phyloP scores from a whole-genome alignment of 176 grass and related monocot genomes.

The Lolium perenne region DNA sequence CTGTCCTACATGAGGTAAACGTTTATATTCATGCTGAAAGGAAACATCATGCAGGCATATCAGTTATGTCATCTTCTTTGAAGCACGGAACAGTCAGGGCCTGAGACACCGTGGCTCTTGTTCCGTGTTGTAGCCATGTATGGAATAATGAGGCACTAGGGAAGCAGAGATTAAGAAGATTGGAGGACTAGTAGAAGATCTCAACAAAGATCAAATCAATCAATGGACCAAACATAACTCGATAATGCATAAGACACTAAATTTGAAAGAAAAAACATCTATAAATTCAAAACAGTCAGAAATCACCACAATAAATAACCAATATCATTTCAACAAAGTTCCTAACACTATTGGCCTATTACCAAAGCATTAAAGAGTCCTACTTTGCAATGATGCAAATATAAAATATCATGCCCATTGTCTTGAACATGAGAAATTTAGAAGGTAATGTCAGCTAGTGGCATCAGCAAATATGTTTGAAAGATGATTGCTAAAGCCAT shows the following conservation, averaged over 20 bases:
- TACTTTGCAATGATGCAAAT: background rate
- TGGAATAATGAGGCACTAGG: background rate
- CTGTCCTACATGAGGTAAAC: background rate
- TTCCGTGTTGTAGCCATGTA: background rate
- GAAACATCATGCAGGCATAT: background rate
- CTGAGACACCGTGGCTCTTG: background rate
- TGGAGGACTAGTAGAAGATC: background rate
- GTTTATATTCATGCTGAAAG: background rate
- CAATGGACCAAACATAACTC: background rate
- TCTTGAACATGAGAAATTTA: slow-evolving; percentile 24
- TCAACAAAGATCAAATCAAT: slow-evolving; percentile 19
- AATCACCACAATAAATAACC: background rate
- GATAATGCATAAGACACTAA: background rate
- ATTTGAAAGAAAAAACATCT: background rate
- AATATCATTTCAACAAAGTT: background rate
- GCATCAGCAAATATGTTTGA: background rate
- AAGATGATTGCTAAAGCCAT: background rate
- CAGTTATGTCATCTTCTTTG: background rate
- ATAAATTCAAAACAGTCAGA: background rate
- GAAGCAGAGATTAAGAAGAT: background rate
- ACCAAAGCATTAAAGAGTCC: background rate
- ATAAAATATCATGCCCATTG: slow-evolving; percentile 7
- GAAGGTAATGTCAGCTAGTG: background rate
- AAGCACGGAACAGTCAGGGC: background rate
- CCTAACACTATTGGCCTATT: background rate